Base-by-base conservation (phyloP, 257 asterid genomes). In the Solanum sparsipilum region DNA sequence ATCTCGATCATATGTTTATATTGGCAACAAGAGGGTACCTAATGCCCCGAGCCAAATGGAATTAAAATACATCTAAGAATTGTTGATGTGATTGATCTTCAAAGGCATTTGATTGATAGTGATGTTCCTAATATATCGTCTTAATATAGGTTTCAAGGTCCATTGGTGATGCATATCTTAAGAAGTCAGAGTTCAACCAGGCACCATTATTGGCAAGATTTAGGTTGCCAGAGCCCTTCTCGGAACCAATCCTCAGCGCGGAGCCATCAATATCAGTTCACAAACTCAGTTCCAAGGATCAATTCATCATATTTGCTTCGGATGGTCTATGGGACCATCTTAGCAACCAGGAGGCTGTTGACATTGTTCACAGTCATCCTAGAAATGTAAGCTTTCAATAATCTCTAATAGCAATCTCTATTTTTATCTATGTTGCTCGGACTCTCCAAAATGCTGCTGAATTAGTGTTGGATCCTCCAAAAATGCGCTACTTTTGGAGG, bases 241-340 rank as follows among this genome's bases (percentile, higher is more conserved):
- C 89, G 88, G 89, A 90, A 87, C 99, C 98, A n/a, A 93, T 96
- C 74, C 96, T 97, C 23, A 93, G 90, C 36, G 87, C 98, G 25
- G 99, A 97, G 74, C 99, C 99, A 6, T 93, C 99, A 1, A 89
- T 97, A 58, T 91, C 88, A 0, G 91, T 91, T 68, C 98, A 94
- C 93, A 94, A 90, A 90, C 91, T 97, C 88, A 89, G 84, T 65
- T 90, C 95, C 1, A 91, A 88, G 85, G 99, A 96, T 87, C 95
- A 91, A 60, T 97, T 96, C 71, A 87, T 97, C 89, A 92, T 97
- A 65, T 94, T 97, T 81, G 99, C 98, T 87, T 96, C 99, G 3
- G 99, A 97, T 88, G 99, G 99, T 83, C 89, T 97, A 88, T 97
- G 99, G 99, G 99, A 97, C 92, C 99, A 97, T 68, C 96, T 97